These are phyloP conservation scores for Endothia cerciana DNA, from an alignment of 2,329 filamentous ascomycete species.

Conservation along the genomic window DNA sequence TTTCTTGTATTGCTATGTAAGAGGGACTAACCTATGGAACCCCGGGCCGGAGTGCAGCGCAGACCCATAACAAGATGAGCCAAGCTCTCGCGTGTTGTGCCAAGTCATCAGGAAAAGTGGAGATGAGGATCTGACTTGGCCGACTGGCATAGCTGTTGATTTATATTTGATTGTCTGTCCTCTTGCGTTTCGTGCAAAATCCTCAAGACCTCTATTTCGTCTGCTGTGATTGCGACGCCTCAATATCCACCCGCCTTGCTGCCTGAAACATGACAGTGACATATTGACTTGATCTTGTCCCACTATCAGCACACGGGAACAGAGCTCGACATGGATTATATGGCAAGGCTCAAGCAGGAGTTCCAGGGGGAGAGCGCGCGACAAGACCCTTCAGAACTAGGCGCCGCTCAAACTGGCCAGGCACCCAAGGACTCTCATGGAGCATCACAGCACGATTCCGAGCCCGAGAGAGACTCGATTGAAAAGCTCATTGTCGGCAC, in stretches of 20 bases:
- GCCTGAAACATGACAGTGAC: not conserved
- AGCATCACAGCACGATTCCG: conserved; percentile 5
- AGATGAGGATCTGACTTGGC: not conserved
- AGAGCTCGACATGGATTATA: not conserved
- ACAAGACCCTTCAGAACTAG: not conserved
- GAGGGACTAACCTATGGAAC: too few species aligned
- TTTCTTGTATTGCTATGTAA: too few species aligned
- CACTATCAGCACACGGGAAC: not conserved
- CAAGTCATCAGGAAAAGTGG: conserved; percentile 8
- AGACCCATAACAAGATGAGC: not conserved
- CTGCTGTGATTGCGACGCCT: not conserved
- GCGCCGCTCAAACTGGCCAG: not conserved
- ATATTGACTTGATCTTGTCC: not conserved
- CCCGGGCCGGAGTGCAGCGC: not conserved
- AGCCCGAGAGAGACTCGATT: conserved; percentile 21
- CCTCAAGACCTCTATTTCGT: not conserved
- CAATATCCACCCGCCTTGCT: not conserved
- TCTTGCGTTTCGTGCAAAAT: not conserved
- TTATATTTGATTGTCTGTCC: not conserved
- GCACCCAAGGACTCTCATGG: not conserved
- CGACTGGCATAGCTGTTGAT: not conserved
- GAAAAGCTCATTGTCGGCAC: conserved; percentile 19
- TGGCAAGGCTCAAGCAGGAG: not conserved
- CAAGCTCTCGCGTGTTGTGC: conserved; percentile 4
- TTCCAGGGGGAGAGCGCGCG: not conserved